Percentiles rank a stretch among this genome's conserved stretches.
Conservation (phyloP, 306 rosid species). For the Cucurbita pepo region DNA sequence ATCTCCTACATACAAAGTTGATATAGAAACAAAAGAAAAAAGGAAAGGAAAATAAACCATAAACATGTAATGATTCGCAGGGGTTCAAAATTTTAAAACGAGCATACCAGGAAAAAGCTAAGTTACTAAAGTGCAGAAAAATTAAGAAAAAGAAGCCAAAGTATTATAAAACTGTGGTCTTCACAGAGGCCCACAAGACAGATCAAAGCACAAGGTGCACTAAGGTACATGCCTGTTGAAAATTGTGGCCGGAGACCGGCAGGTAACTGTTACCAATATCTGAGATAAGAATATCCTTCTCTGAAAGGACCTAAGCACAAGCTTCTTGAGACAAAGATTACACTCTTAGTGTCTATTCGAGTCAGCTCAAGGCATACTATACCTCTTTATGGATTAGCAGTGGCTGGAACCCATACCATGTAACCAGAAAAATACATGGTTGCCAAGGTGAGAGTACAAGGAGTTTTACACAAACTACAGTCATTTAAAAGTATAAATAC, state of each 20-base stretch:
- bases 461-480: no score
- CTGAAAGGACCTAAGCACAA: neutral
- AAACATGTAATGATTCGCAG: neutral
- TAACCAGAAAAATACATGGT: neutral
- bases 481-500: no score
- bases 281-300: neutral
- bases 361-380: neutral
- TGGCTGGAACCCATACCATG: neutral
- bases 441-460: neutral
- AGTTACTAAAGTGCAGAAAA: neutral
- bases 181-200: neutral
- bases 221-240: neutral
- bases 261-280: neutral
- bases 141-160: neutral
- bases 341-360: neutral
- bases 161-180: neutral
- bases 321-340: neutral
- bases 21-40: neutral
- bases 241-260: neutral
- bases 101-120: neutral
- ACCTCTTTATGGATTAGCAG: neutral
- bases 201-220: neutral
- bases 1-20: neutral
- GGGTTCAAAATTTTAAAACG: neutral
- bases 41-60: neutral